These are phyloP conservation scores for Verbena officinalis DNA, from an alignment of 257 asterid species.

Conservation along the genomic window DNA sequence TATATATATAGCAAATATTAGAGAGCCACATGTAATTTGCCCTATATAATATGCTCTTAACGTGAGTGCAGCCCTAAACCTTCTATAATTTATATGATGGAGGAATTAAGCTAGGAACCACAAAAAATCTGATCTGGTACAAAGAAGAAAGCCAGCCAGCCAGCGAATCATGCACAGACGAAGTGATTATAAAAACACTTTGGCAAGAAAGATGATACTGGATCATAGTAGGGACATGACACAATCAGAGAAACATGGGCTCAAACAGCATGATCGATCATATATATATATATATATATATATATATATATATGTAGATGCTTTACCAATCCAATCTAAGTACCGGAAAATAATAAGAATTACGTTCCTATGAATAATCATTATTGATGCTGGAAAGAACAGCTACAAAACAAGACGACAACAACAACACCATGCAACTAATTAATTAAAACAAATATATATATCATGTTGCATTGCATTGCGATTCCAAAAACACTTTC, in stretches of 20 bases:
- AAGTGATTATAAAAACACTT: slow-evolving; percentile 20
- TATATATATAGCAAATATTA: too few relatives aligned
- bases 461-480: neutral
- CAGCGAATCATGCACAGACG: slow-evolving; percentile 9
- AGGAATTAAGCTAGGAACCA: too few relatives aligned
- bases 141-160: too few relatives aligned
- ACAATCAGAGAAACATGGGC: neutral
- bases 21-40: too few relatives aligned
- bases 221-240: slow-evolving; percentile 18
- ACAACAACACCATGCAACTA: neutral
- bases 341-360: neutral
- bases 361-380: neutral
- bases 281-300: too few relatives aligned
- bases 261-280: neutral
- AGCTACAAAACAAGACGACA: slow-evolving; percentile 31
- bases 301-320: neutral
- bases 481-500: neutral
- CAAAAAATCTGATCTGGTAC: too few relatives aligned
- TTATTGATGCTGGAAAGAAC: slow-evolving; percentile 34
- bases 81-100: too few relatives aligned
- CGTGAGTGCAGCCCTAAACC: too few relatives aligned
- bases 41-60: too few relatives aligned
- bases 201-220: neutral
- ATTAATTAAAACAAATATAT: neutral
- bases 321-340: slow-evolving; percentile 19